A percentile compares a stretch with the other conserved stretches of the same genome.
Conservation (phyloP, 306 rosid genomes). For the Vachellia collinsii region DNA sequence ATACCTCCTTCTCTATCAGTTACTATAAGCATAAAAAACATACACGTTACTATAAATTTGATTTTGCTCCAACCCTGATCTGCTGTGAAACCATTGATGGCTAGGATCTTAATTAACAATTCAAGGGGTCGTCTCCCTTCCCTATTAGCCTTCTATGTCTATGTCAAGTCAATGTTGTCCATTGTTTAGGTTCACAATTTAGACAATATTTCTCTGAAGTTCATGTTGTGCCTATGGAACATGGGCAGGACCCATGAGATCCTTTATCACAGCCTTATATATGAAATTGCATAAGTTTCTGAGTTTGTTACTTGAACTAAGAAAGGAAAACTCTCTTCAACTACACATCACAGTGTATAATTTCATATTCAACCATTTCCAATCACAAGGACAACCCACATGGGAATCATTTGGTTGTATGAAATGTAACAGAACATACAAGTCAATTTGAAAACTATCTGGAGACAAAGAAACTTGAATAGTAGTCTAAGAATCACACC, state of each 20-base stretch:
- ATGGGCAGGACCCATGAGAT: slow-evolving; percentile 95
- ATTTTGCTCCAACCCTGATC: slow-evolving; percentile 52
- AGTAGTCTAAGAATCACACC: slow-evolving; percentile 53
- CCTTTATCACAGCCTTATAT: slow-evolving; percentile 84
- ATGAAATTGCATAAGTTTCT: slow-evolving; percentile 51
- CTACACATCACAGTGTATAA: slow-evolving; percentile 12
- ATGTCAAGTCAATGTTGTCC: slow-evolving; percentile 45
- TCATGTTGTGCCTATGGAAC: slow-evolving; percentile 80
- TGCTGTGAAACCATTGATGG: slow-evolving; percentile 68
- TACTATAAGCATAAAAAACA: slow-evolving; percentile 57
- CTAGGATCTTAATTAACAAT: slow-evolving; percentile 51
- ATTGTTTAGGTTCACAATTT: slow-evolving; percentile 21
- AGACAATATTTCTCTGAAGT: slow-evolving; percentile 17
- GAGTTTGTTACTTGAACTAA: slow-evolving; percentile 24
- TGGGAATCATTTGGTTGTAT: background rate
- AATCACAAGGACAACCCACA: slow-evolving; percentile 12
- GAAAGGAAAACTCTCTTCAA: background rate
- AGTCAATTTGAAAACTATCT: background rate
- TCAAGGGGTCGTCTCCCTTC: slow-evolving; percentile 94
- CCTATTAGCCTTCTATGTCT: slow-evolving; percentile 77
- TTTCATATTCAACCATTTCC: slow-evolving; percentile 20
- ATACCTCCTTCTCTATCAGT: no score
- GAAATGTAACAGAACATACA: slow-evolving; percentile 9
- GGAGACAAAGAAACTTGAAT: slow-evolving; percentile 6
- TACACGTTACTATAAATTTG: slow-evolving; percentile 69